Percentiles rank a stretch among this genome's conserved stretches.
Evolutionary conservation across 208 protist species (phyloP).

Genomic region (Herpetomonas tarakana): DNA sequence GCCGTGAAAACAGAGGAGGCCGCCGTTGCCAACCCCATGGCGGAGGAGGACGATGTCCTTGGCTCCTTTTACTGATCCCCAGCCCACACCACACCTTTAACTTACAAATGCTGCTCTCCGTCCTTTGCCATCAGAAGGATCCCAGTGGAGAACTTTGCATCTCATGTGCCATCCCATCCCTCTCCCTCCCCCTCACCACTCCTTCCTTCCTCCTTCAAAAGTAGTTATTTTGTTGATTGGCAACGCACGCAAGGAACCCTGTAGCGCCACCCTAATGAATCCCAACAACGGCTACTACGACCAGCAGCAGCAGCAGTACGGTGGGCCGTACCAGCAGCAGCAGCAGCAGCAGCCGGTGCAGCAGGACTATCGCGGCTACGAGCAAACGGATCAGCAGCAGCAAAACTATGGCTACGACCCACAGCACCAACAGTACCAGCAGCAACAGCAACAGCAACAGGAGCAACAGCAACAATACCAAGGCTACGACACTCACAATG

Average conservation of each 20-base stretch:
- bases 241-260: no score
- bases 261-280: no score
- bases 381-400: conserved; percentile 6
- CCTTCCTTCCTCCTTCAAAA: no score
- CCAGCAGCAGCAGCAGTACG: conserved; percentile 22
- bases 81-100: background rate
- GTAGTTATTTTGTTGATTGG: no score
- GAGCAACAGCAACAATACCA: conserved; percentile 18
- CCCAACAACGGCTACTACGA: conserved; percentile 23
- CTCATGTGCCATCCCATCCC: no score
- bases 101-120: background rate
- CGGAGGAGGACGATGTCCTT: conserved; percentile 47
- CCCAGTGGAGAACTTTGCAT: no score
- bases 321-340: conserved; percentile 23
- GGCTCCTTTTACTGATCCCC: conserved; percentile 33
- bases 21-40: background rate
- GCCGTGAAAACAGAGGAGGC: conserved; percentile 8
- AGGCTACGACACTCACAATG: conserved; percentile 5
- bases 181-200: no score
- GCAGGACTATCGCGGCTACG: conserved; percentile 5
- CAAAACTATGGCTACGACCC: conserved; percentile 11
- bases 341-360: conserved; percentile 16
- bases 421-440: conserved; percentile 16
- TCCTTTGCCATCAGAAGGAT: no score
- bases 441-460: conserved; percentile 17